Conservation (phyloP, 148 eudicot genomes). For the Vaccinium vitisidaea region DNA sequence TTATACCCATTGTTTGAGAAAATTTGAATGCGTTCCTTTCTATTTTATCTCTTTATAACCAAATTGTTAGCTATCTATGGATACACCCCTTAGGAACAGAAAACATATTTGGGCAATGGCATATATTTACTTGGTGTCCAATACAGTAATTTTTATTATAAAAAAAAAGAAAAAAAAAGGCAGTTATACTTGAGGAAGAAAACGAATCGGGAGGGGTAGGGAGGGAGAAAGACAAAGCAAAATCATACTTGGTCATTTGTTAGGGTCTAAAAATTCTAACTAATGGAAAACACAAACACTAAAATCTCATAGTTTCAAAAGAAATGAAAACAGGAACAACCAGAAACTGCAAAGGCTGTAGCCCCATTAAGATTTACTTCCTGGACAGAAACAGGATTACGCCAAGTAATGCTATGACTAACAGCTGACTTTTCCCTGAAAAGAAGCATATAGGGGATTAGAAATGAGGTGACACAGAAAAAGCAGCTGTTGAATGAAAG, state of each 20-base stretch:
- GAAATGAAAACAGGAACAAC: slow-evolving; percentile 34
- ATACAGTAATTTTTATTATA: neutral
- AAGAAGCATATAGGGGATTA: neutral
- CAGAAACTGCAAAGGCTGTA: slow-evolving; percentile 80
- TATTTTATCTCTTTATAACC: neutral
- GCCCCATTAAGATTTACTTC: slow-evolving; percentile 77
- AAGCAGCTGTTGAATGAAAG: neutral
- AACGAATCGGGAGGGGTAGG: neutral
- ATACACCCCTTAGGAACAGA: neutral
- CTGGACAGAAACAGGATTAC: slow-evolving; percentile 58
- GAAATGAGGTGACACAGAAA: neutral
- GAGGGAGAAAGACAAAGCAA: neutral
- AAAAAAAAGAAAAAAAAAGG: neutral
- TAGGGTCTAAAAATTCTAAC: neutral
- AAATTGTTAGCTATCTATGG: neutral
- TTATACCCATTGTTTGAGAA: neutral
- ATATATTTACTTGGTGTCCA: too few relatives aligned
- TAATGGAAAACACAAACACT: neutral
- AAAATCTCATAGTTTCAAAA: neutral
- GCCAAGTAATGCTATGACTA: slow-evolving; percentile 81
- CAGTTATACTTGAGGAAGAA: neutral
- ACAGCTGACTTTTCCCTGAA: slow-evolving; percentile 90
- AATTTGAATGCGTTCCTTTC: neutral
- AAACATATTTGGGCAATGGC: neutral
- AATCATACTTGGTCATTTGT: neutral